These are phyloP conservation scores for Candida cerambycidarum DNA, from an alignment of 805 yeast genomes.

Conservation along the genomic window DNA sequence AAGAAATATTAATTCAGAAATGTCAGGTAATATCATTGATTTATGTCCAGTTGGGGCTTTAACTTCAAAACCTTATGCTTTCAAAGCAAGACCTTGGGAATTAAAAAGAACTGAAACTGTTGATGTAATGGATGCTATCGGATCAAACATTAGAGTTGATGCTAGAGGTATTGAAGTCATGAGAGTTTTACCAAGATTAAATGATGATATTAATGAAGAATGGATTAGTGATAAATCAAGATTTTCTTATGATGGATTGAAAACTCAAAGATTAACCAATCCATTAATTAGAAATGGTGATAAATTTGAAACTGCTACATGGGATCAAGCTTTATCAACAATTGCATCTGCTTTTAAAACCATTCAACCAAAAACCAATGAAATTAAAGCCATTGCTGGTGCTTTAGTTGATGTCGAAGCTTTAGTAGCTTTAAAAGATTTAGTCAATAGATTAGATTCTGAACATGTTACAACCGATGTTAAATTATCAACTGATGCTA, in stretches of 20 bases:
- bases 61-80: conserved; percentile 78
- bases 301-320: conserved; percentile 69
- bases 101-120: conserved; percentile 83
- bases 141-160: conserved; percentile 81
- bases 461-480: conserved; percentile 79
- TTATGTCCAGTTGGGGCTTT: conserved; percentile 88
- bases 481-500: conserved; percentile 53
- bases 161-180: conserved; percentile 84
- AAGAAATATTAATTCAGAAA: conserved; percentile 78
- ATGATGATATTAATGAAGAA: conserved; percentile 86
- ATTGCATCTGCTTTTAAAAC: conserved; percentile 61
- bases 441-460: conserved; percentile 72
- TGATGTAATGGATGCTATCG: conserved; percentile 81
- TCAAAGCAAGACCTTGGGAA: conserved; percentile 84
- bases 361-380: conserved; percentile 61
- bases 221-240: conserved; percentile 90
- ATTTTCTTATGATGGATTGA: conserved; percentile 81
- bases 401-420: conserved; percentile 82
- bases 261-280: conserved; percentile 79
- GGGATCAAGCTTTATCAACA: conserved; percentile 81
- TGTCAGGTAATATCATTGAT: conserved; percentile 85
- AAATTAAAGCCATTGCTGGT: conserved; percentile 80
- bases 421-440: conserved; percentile 77
- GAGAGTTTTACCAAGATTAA: conserved; percentile 82
- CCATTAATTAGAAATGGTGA: conserved; percentile 74